Evolutionary conservation across 2,329 filamentous ascomycete genomes (phyloP), one percentile per base, ranked within the genome.

Genomic region (Nannizziopsis arthrosporioides): DNA sequence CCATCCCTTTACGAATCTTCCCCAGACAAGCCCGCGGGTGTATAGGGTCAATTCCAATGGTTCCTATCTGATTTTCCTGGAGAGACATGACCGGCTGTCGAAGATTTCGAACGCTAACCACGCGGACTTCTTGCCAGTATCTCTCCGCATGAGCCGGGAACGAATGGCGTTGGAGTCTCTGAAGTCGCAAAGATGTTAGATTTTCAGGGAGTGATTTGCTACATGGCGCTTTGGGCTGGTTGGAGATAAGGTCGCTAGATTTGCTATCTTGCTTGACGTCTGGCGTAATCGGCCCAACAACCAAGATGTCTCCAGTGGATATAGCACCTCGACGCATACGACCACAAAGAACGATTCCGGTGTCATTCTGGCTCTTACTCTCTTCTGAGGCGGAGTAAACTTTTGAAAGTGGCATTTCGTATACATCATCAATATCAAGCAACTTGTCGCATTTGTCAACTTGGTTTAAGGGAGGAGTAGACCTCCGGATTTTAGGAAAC

Each of bases 351-450:
- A 98, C 85, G n/a, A 79, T 75, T 6, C 82, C 82, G 15, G 71
- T 66, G 44, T 76, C 73, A 32, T 67, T 63, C 40, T 70, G 61
- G 5, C 64, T 63, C 22, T 65, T 57, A 49, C 69, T 60, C 48
- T 70, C 57, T 53, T 56, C 60, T 2, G 69, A 63, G 14, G 59
- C 52, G 2, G 66, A 67, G 53, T 69, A 70, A 3, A 76, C 71
- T 53, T 80, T 80, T 1, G 80, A 78, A 0, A 77, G 75, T 1
- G 82, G 77, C 11, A 89, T 76, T 50, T 77, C 84, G 63, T 94
- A 96, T 1, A 88, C 80, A 56, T 95, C 90, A 61, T 96, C 90
- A 18, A 96, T 77, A 59, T 95, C 85, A 59, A 96, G 96, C 1
- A 95, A 68, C 31, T 77, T 77, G 3, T 71, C 69, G 1, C 80